Evolutionary conservation across 441 rosid genomes (phyloP), one percentile per base, ranked within the genome.

Genomic region (Breynia disticha): DNA sequence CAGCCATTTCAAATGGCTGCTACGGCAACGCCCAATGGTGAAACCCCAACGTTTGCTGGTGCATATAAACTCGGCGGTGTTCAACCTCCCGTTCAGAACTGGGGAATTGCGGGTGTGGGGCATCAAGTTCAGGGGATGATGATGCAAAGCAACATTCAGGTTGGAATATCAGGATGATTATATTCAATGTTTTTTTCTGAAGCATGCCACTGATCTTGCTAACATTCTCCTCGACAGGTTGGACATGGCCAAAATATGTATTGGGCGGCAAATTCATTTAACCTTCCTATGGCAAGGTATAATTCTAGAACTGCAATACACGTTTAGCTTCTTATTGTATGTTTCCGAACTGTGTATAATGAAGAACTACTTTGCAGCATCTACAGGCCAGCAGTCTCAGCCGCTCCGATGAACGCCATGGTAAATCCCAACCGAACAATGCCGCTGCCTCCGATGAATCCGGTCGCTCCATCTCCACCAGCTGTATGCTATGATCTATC

Each of bases 401-500:
- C 57, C 42, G 72, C 60, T 63, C 67, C 76, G 50, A 54, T 63
- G 37, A 70, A 65, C 57, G 73, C 71, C n/a, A 21, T 46, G 43
- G 46, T 57, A 13, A 60, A 53, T 22, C 53, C 63, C 0, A 49
- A 57, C 48, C 56, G 69, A 51, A 56, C 60, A 2, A 52, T 52
- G 65, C 66, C 69, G 46, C n/a, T n/a, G n/a, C 48, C 71, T 17
- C 24, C 59, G 20, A 24, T 68, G 15, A 43, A 59, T 28, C 67
- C 77, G 0, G 32, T 55, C 20, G 53, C 71, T 44, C 73, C 69
- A 1, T 20, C 74, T 28, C 81, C 69, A 17, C 65, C 70, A n/a
- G n/a, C n/a, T n/a, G n/a, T n/a, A 0, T 70, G 76, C 42, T 69
- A 69, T 32, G 82, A 79, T 60, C 72, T 81, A 54, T 78, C 80